phyloP scores from a whole-genome alignment of 169 alveolate species.

The Theileria parva region DNA sequence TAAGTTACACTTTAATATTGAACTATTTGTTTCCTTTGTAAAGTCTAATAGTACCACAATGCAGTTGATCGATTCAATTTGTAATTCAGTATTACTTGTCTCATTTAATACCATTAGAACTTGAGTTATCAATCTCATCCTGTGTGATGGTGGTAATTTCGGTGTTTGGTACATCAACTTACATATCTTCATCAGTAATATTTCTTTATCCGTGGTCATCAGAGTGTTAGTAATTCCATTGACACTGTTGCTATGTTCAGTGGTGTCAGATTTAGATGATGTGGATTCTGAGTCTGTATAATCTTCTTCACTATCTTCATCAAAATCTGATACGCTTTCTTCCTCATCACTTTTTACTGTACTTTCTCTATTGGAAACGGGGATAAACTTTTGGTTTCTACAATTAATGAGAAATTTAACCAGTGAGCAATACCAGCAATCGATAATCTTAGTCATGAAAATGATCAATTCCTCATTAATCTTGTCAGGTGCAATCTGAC shows the following conservation, averaged over 20 bases:
- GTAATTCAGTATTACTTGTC: constrained; percentile 19
- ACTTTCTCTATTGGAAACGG: constrained; percentile 6
- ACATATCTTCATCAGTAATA: not conserved
- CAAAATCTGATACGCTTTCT: not conserved
- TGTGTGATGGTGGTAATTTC: constrained; percentile 59
- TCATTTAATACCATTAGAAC: constrained; percentile 37
- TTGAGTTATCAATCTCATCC: constrained; percentile 58
- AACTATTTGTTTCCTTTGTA: constrained; percentile 9
- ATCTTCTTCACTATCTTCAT: not conserved
- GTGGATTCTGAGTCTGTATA: not conserved
- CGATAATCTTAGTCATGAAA: constrained; percentile 35
- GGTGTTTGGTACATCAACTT: constrained; percentile 31
- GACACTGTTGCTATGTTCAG: not conserved
- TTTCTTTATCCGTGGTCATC: not conserved
- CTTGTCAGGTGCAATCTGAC: not conserved
- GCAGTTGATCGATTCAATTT: constrained; percentile 45
- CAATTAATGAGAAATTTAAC: constrained; percentile 18
- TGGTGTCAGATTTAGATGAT: not conserved
- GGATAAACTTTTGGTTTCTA: constrained; percentile 25
- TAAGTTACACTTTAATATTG: constrained; percentile 27
- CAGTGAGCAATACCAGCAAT: constrained; percentile 60
- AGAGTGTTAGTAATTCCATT: not conserved
- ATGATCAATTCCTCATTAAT: not conserved
- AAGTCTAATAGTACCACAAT: constrained; percentile 49
- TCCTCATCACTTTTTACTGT: not conserved